Percentiles rank a stretch among this genome's conserved stretches.
Conservation (phyloP, 2,329 filamentous ascomycete species). For the Dactylellina haptotyla region DNA sequence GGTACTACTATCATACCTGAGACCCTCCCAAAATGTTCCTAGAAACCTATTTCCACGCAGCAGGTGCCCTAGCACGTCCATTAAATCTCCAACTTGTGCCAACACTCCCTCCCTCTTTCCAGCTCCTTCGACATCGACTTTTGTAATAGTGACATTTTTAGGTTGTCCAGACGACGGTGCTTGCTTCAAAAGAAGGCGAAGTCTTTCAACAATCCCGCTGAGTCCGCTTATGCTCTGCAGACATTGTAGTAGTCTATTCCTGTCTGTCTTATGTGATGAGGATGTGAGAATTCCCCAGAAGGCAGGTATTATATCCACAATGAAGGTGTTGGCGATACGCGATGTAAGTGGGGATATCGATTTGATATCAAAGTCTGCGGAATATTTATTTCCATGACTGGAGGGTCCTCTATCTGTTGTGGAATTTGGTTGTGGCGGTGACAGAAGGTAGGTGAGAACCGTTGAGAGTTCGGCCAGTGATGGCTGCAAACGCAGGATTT, state of each 20-base stretch:
- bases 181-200: slow-evolving; percentile 71
- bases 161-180: slow-evolving; percentile 58
- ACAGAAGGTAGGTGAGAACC: slow-evolving; percentile 21
- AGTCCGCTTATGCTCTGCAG: slow-evolving; percentile 79
- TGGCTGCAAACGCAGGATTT: slow-evolving; percentile 46
- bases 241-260: slow-evolving; percentile 70
- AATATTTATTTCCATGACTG: slow-evolving; percentile 26
- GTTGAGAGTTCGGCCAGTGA: slow-evolving; percentile 33
- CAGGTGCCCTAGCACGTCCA: slow-evolving; percentile 61
- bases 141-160: slow-evolving; percentile 43
- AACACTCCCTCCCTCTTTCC: slow-evolving; percentile 58
- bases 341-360: slow-evolving; percentile 48
- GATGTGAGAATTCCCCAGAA: slow-evolving; percentile 76
- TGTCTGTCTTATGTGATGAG: slow-evolving; percentile 61
- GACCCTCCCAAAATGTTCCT: slow-evolving; percentile 53
- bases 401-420: background rate
- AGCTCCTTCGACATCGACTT: slow-evolving; percentile 54
- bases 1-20: slow-evolving; percentile 59
- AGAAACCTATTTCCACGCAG: slow-evolving; percentile 54
- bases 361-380: slow-evolving; percentile 39
- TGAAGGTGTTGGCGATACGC: slow-evolving; percentile 78
- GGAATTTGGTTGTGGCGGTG: background rate
- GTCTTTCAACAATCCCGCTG: slow-evolving; percentile 77
- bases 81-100: slow-evolving; percentile 61
- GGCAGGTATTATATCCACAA: slow-evolving; percentile 79